Evolutionary conservation across 2,329 filamentous ascomycete genomes (phyloP).

Genomic region (Colletotrichum lentis): DNA sequence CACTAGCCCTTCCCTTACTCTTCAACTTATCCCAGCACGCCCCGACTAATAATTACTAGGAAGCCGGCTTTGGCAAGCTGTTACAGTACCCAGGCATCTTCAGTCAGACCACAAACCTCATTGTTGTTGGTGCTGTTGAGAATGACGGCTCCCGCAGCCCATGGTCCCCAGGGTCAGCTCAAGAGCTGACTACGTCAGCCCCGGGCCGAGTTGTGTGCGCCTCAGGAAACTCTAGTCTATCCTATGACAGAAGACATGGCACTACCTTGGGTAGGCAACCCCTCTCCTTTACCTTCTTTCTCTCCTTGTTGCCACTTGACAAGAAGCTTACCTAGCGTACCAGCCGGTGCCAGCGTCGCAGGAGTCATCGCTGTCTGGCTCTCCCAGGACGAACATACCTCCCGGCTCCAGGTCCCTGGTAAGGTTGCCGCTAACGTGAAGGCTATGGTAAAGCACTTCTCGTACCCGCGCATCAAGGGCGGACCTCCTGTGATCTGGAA

Average conservation of each 20-base stretch:
- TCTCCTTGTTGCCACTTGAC: too few species aligned
- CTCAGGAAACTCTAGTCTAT: too few species aligned
- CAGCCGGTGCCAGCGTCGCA: slow-evolving; percentile 12
- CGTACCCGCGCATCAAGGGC: slow-evolving; percentile 11
- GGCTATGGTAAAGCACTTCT: slow-evolving; percentile 9
- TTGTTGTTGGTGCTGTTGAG: slow-evolving; percentile 22
- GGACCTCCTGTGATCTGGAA: slow-evolving; percentile 22
- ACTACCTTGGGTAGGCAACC: slow-evolving; percentile 16
- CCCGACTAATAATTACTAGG: neutral
- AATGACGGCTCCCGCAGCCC: slow-evolving; percentile 8
- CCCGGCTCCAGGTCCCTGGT: slow-evolving; percentile 7
- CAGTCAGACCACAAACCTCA: slow-evolving; percentile 8
- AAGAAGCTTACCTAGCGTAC: neutral
- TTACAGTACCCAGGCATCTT: slow-evolving; percentile 18
- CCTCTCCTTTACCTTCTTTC: too few species aligned
- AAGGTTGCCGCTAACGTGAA: slow-evolving; percentile 26
- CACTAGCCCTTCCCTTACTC: too few species aligned
- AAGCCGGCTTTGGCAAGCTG: neutral
- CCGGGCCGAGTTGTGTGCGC: neutral
- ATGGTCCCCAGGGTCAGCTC: slow-evolving; percentile 18
- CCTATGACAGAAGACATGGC: too few species aligned
- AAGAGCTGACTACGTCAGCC: slow-evolving; percentile 21
- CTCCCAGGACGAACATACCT: slow-evolving; percentile 8
- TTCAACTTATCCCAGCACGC: too few species aligned
- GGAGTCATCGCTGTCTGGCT: slow-evolving; percentile 31